Conservation (phyloP, 2,329 filamentous ascomycete genomes). For the Ophiocordyceps sinensis region DNA sequence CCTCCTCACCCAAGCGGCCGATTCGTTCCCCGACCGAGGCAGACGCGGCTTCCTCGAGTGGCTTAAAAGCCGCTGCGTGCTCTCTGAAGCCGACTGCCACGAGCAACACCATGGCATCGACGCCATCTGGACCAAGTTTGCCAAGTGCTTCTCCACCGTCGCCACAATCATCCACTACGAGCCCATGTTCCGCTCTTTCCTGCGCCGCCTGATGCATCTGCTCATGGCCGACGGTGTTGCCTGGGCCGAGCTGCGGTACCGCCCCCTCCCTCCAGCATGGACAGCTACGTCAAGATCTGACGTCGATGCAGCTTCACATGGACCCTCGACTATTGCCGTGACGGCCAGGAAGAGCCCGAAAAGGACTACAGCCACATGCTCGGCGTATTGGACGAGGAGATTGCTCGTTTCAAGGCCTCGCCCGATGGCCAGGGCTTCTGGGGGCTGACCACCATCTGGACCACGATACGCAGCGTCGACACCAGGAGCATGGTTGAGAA, state of each 20-base stretch:
- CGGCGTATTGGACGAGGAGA: slow-evolving; percentile 59
- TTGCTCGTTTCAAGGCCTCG: slow-evolving; percentile 58
- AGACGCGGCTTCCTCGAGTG: slow-evolving; percentile 59
- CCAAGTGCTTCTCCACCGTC: slow-evolving; percentile 57
- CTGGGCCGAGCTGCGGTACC: slow-evolving; percentile 63
- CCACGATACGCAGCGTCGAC: slow-evolving; percentile 48
- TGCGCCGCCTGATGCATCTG: slow-evolving; percentile 55
- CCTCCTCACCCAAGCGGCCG: slow-evolving; percentile 46
- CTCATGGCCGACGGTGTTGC: slow-evolving; percentile 69
- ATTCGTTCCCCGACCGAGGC: slow-evolving; percentile 61
- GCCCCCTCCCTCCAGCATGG: background rate
- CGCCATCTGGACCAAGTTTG: slow-evolving; percentile 75
- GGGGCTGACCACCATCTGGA: slow-evolving; percentile 79
- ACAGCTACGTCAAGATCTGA: background rate
- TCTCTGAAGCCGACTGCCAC: slow-evolving; percentile 58
- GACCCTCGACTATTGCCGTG: slow-evolving; percentile 51
- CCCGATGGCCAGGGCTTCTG: slow-evolving; percentile 65
- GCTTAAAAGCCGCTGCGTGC: slow-evolving; percentile 58
- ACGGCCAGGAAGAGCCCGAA: slow-evolving; percentile 51
- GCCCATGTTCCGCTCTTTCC: slow-evolving; percentile 67
- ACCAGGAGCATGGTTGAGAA: slow-evolving; percentile 56
- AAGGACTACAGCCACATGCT: slow-evolving; percentile 56
- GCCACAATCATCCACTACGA: slow-evolving; percentile 74
- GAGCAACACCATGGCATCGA: slow-evolving; percentile 73
- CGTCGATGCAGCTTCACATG: slow-evolving; percentile 46